These are phyloP conservation scores for Stagonosporopsis rhizophila DNA, from an alignment of 2,329 filamentous ascomycete genomes.

Conservation along the genomic window DNA sequence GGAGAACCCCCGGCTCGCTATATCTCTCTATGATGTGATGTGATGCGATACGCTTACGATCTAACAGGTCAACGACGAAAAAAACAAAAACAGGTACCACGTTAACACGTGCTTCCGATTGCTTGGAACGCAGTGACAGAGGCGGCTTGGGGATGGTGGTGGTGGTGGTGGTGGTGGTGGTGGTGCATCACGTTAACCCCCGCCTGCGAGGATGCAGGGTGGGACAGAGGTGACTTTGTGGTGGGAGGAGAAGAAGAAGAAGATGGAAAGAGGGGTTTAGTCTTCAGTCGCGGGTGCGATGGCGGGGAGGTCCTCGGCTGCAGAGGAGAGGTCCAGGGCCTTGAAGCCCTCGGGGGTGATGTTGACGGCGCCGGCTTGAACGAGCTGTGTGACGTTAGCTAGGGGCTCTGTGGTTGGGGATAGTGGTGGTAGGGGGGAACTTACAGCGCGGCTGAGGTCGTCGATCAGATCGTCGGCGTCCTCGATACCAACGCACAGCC, in stretches of 20 bases:
- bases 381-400: constrained; percentile 61
- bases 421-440: constrained; percentile 48
- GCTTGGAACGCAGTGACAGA: constrained; percentile 37
- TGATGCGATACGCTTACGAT: neutral
- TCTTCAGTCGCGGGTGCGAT: constrained; percentile 23
- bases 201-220: constrained; percentile 11
- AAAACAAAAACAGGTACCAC: constrained; percentile 35
- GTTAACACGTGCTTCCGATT: constrained; percentile 36
- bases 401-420: neutral
- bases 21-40: no score
- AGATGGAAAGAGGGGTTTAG: constrained; percentile 8
- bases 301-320: constrained; percentile 18
- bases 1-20: no score
- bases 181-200: constrained; percentile 50
- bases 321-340: constrained; percentile 54
- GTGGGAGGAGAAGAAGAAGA: no score
- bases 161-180: no score
- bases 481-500: constrained; percentile 95
- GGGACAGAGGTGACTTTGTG: constrained; percentile 47
- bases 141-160: constrained; percentile 47
- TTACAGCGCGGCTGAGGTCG: constrained; percentile 87
- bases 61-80: neutral
- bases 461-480: constrained; percentile 91
- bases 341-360: constrained; percentile 84
- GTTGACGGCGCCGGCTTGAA: constrained; percentile 91